phyloP scores from a whole-genome alignment of 805 yeast species.

The Ogataea chonburiensis region DNA sequence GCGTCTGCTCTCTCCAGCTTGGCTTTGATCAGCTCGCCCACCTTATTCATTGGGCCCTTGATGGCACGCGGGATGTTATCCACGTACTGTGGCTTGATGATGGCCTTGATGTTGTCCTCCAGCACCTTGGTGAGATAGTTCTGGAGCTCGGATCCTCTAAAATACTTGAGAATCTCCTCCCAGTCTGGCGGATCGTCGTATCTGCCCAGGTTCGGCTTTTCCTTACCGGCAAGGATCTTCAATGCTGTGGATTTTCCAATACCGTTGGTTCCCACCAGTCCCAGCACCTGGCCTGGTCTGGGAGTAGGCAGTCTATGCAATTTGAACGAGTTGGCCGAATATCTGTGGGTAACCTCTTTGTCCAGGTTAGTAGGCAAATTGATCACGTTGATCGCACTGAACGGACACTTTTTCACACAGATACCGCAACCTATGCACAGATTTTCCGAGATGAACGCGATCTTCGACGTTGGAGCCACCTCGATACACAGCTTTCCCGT shows the following conservation, averaged over 20 bases:
- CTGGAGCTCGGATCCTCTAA: slow-evolving; percentile 97
- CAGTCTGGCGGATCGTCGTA: slow-evolving; percentile 97
- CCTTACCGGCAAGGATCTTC: slow-evolving; percentile 95
- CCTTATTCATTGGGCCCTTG: slow-evolving; percentile 83
- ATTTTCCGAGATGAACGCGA: slow-evolving; percentile 91
- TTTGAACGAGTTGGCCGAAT: slow-evolving; percentile 96
- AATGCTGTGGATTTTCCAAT: slow-evolving; percentile 97
- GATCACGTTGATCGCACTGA: slow-evolving; percentile 94
- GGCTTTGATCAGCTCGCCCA: slow-evolving; percentile 76
- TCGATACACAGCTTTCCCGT: slow-evolving; percentile 98
- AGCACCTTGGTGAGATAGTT: slow-evolving; percentile 91
- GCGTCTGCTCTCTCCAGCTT: slow-evolving; percentile 71
- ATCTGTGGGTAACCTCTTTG: slow-evolving; percentile 90
- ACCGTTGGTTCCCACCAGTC: slow-evolving; percentile 98
- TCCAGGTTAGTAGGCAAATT: slow-evolving; percentile 96
- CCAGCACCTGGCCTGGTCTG: slow-evolving; percentile 97
- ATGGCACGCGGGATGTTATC: slow-evolving; percentile 97
- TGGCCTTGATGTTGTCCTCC: slow-evolving; percentile 94
- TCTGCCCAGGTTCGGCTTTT: slow-evolving; percentile 93
- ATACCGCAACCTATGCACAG: slow-evolving; percentile 99
- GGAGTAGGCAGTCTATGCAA: slow-evolving; percentile 97
- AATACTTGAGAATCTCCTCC: slow-evolving; percentile 86
- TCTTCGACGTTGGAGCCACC: slow-evolving; percentile 84
- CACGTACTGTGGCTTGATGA: slow-evolving; percentile 97
- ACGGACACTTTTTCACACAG: slow-evolving; percentile 97